phyloP scores from a whole-genome alignment of 352 stramenopile genomes.

The Phytophthora melonis region DNA sequence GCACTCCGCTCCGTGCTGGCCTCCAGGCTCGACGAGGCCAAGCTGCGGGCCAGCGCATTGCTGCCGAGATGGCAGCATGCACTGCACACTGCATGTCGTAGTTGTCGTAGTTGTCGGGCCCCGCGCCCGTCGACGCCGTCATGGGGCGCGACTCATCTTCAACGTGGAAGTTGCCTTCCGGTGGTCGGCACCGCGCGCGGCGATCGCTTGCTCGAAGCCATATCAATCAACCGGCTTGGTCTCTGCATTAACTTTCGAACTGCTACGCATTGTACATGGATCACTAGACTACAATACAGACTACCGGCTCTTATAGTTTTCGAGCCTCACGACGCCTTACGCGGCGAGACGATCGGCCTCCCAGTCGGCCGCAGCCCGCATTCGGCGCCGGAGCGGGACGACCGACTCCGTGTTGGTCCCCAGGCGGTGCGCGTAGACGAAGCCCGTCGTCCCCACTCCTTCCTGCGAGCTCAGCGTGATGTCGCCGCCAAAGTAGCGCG shows the following conservation, averaged over 20 bases:
- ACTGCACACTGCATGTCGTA: too few species aligned
- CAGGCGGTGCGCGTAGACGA: constrained; percentile 74
- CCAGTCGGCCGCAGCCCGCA: constrained; percentile 1
- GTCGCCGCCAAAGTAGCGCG: constrained; percentile 98
- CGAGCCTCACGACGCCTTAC: background rate
- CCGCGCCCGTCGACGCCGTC: background rate
- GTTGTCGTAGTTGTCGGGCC: background rate
- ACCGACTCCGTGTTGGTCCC: constrained; percentile 24
- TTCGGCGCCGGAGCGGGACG: background rate
- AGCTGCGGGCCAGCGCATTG: background rate
- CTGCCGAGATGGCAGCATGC: background rate
- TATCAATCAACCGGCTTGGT: constrained; percentile 3
- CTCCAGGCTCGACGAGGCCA: background rate
- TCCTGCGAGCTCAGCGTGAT: constrained; percentile 98
- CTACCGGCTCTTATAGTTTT: too few species aligned
- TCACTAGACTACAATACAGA: background rate
- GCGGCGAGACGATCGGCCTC: background rate
- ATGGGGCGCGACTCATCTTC: background rate
- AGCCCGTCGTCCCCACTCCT: constrained; percentile 95
- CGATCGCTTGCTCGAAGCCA: constrained; percentile 9
- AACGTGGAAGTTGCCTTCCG: constrained; percentile 21
- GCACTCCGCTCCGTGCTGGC: too few species aligned
- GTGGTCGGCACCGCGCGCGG: constrained; percentile 10
- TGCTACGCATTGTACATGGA: background rate
- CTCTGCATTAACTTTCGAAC: background rate